phyloP scores from a whole-genome alignment of 176 grass and related monocot species.

The Raddia distichophylla region DNA sequence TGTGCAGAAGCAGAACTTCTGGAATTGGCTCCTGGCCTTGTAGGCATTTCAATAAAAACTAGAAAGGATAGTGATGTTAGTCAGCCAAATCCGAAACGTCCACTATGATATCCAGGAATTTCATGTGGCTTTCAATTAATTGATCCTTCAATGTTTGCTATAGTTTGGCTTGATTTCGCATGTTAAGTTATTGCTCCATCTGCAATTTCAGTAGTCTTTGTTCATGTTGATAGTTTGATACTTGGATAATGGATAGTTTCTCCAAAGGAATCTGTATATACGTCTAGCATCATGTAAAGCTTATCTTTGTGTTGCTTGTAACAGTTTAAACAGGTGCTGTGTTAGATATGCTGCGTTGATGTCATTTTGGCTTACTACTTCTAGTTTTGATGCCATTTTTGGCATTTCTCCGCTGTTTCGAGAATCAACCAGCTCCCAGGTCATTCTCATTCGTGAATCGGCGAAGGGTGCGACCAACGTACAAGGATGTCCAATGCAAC shows the following conservation, averaged over 20 bases:
- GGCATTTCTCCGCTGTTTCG: not conserved
- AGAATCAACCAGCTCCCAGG: not conserved
- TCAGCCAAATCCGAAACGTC: not conserved
- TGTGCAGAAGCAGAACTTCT: not conserved
- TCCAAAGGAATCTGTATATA: not conserved
- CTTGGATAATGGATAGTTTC: not conserved
- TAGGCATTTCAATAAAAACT: not conserved
- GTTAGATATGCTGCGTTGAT: not conserved
- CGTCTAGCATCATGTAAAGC: not conserved
- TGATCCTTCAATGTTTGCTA: not conserved
- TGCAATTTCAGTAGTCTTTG: not conserved
- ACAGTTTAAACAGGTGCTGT: not conserved
- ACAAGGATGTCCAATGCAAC: not conserved
- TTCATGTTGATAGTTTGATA: not conserved
- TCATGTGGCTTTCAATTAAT: not conserved
- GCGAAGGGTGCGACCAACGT: too few species aligned
- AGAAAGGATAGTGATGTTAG: not conserved
- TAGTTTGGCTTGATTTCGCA: not conserved
- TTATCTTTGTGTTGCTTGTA: not conserved
- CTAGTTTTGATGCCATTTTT: not conserved
- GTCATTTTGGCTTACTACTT: not conserved
- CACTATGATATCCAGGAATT: not conserved
- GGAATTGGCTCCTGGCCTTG: not conserved
- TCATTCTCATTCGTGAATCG: too few species aligned
- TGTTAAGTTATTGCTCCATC: not conserved